phyloP scores from a whole-genome alignment of 202 grass and related monocot species.

The Setaria italica region DNA sequence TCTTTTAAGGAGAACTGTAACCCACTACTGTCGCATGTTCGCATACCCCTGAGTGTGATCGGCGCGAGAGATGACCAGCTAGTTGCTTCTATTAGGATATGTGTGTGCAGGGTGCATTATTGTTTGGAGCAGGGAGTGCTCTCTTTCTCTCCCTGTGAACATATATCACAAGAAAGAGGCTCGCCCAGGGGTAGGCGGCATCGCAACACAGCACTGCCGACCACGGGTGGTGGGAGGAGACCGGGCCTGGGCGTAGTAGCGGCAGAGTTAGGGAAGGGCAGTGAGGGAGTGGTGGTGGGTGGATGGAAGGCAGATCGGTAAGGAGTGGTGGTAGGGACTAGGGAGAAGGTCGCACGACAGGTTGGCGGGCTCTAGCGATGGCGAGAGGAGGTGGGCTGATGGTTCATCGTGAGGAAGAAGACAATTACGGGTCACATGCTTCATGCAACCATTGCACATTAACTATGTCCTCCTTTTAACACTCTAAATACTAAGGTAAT shows the following conservation, averaged over 20 bases:
- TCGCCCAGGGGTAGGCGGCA: not conserved
- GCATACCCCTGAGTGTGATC: not conserved
- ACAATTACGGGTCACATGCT: not conserved
- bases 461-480: not conserved
- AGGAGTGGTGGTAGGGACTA: not conserved
- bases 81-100: not conserved
- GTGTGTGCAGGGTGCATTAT: not conserved
- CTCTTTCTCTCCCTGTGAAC: not conserved
- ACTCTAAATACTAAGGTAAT: not conserved
- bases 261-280: not conserved
- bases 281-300: not conserved
- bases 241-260: not conserved
- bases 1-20: no score
- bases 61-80: not conserved
- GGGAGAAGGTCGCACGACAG: not conserved
- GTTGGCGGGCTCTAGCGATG: not conserved
- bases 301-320: not conserved
- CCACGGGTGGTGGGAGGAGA: not conserved
- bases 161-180: not conserved
- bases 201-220: not conserved
- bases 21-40: no score
- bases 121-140: not conserved
- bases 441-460: not conserved
- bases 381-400: not conserved
- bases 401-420: not conserved